A percentile compares a stretch with the other conserved stretches of the same genome.
phyloP scores from a whole-genome alignment of 495 filamentous ascomycete species.

The Clavariopsis aquatica region DNA sequence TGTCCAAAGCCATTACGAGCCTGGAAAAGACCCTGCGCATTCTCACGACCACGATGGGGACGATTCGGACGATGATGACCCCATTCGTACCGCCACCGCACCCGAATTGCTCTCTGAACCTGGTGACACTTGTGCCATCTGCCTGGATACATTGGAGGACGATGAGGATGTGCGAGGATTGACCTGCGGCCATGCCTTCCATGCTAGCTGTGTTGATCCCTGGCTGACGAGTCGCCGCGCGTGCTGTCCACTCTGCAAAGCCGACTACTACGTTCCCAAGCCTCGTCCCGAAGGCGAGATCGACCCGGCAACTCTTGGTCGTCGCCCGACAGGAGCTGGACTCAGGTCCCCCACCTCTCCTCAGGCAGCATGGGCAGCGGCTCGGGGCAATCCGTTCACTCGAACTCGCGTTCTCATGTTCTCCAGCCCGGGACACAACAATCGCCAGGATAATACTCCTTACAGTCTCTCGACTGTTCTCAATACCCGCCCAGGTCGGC shows the following conservation, averaged over 20 bases:
- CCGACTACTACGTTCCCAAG: slow-evolving; percentile 92
- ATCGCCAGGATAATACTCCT: slow-evolving; percentile 2
- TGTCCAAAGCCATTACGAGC: slow-evolving; percentile 19
- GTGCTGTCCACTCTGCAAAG: slow-evolving; percentile 96
- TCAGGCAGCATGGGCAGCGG: slow-evolving; percentile 20
- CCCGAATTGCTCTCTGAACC: slow-evolving; percentile 79
- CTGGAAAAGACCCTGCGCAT: slow-evolving; percentile 14
- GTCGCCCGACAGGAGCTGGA: slow-evolving; percentile 24
- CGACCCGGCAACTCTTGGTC: slow-evolving; percentile 15
- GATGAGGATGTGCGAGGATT: slow-evolving; percentile 94
- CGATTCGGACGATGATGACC: slow-evolving; percentile 77
- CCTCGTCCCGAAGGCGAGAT: slow-evolving; percentile 56
- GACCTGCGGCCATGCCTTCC: slow-evolving; percentile 94
- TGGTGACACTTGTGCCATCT: slow-evolving; percentile 97
- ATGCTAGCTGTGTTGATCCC: slow-evolving; percentile 89
- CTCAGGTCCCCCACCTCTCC: slow-evolving; percentile 34
- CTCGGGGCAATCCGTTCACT: slow-evolving; percentile 32
- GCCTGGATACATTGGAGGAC: slow-evolving; percentile 88
- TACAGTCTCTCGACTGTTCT: slow-evolving; percentile 16
- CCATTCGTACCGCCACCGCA: slow-evolving; percentile 77
- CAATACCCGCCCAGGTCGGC: slow-evolving; percentile 17
- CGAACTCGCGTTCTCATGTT: slow-evolving; percentile 33
- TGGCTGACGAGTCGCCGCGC: slow-evolving; percentile 92
- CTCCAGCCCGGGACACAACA: slow-evolving; percentile 6
- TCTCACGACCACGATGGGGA: slow-evolving; percentile 51